Percentiles rank a stretch among this genome's conserved stretches.
Conservation (phyloP, 805 yeast species). For the Metschnikowia dekortorum region DNA sequence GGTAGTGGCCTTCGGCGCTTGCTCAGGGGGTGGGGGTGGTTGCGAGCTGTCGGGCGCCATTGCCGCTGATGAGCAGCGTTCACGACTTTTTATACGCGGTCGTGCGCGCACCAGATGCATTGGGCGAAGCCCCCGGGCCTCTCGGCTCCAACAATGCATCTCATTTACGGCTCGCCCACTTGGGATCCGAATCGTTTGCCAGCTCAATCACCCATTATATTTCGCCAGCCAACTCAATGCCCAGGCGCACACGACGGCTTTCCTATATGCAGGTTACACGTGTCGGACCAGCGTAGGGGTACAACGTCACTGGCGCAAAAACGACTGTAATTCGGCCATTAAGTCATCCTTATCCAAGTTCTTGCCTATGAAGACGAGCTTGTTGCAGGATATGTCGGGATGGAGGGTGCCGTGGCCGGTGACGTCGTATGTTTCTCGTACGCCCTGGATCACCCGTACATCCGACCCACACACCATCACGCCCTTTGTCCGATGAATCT, state of each 20-base stretch:
- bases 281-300: too few species aligned
- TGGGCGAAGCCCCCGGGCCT: neutral
- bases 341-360: conserved; percentile 40
- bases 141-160: neutral
- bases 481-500: conserved; percentile 83
- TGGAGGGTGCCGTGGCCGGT: conserved; percentile 42
- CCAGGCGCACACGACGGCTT: too few species aligned
- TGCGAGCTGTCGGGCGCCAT: conserved; percentile 2
- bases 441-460: conserved; percentile 79
- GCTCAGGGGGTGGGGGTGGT: neutral
- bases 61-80: neutral
- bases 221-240: too few species aligned
- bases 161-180: too few species aligned
- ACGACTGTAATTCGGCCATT: conserved; percentile 22
- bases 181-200: too few species aligned
- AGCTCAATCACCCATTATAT: too few species aligned
- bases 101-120: conserved; percentile 1
- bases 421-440: conserved; percentile 85
- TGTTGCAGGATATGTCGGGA: conserved; percentile 41
- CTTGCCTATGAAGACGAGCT: conserved; percentile 75
- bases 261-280: too few species aligned
- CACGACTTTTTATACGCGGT: neutral
- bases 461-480: conserved; percentile 41
- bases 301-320: neutral
- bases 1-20: neutral